Percentiles rank a stretch among this genome's conserved stretches.
Evolutionary conservation across 345 rosid genomes (phyloP).

Genomic region (Eucalyptus pauciflora): DNA sequence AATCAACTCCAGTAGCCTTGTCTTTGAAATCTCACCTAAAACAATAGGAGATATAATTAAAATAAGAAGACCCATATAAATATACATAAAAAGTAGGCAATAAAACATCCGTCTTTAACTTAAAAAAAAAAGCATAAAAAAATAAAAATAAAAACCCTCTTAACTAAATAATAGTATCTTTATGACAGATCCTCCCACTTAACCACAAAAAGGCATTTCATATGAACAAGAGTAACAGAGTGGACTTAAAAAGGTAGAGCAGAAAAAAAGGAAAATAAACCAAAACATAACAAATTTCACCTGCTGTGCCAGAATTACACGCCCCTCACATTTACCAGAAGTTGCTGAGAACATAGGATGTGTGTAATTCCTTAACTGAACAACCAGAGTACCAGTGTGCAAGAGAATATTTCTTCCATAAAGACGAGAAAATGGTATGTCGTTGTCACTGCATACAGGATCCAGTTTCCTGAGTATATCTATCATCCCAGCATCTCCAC

Average conservation of each 20-base stretch:
- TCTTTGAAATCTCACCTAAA: not conserved
- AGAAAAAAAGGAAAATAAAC: not conserved
- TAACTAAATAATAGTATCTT: not conserved
- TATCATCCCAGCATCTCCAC: constrained; percentile 87
- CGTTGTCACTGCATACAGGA: constrained; percentile 54
- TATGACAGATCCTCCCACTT: not conserved
- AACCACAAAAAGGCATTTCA: not conserved
- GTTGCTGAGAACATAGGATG: constrained; percentile 76
- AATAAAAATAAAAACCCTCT: not conserved
- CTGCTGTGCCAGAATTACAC: constrained; percentile 91
- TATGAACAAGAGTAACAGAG: not conserved
- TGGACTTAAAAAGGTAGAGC: not conserved
- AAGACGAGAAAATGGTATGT: constrained; percentile 86
- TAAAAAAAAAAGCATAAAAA: no score
- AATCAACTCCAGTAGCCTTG: not conserved
- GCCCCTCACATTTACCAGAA: constrained; percentile 81
- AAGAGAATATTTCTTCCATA: constrained; percentile 73
- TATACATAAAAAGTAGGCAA: not conserved
- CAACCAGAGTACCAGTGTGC: constrained; percentile 45
- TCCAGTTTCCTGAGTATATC: constrained; percentile 74
- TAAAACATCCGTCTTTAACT: not conserved
- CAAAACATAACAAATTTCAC: constrained; percentile 11
- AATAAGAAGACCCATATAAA: not conserved
- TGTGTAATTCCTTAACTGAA: constrained; percentile 75
- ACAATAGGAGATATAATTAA: not conserved